A percentile compares a stretch with the other conserved stretches of the same genome.
Conservation (phyloP, 2,329 filamentous ascomycete genomes). For the Penicillium sp. region DNA sequence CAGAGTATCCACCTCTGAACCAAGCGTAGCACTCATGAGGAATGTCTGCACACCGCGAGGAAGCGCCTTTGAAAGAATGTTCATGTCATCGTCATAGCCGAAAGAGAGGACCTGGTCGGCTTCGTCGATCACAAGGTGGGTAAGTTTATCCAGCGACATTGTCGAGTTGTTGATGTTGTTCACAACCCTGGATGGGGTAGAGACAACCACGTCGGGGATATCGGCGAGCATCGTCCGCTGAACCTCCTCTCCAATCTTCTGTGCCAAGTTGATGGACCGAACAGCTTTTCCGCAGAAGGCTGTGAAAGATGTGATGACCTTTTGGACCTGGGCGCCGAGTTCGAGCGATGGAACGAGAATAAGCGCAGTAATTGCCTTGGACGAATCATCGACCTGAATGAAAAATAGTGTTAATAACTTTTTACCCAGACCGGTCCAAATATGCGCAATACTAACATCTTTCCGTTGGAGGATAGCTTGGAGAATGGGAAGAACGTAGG, state of each 20-base stretch:
- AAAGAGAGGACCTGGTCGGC: slow-evolving; percentile 92
- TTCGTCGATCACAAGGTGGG: slow-evolving; percentile 85
- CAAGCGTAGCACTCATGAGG: slow-evolving; percentile 90
- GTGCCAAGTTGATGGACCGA: slow-evolving; percentile 77
- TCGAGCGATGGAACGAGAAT: slow-evolving; percentile 93
- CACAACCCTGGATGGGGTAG: slow-evolving; percentile 81
- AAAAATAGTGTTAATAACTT: slow-evolving; percentile 7
- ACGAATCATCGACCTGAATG: slow-evolving; percentile 34
- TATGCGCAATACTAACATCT: slow-evolving; percentile 46
- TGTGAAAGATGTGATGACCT: slow-evolving; percentile 71
- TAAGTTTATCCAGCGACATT: slow-evolving; percentile 67
- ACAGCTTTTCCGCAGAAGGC: slow-evolving; percentile 83
- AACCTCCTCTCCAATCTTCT: slow-evolving; percentile 85
- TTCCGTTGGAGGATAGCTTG: slow-evolving; percentile 80
- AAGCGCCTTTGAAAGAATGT: slow-evolving; percentile 71
- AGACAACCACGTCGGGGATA: slow-evolving; percentile 82
- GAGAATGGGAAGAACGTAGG: slow-evolving; percentile 86
- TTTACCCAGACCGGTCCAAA: not conserved
- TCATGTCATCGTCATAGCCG: slow-evolving; percentile 86
- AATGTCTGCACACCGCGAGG: slow-evolving; percentile 86
- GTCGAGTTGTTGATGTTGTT: slow-evolving; percentile 71
- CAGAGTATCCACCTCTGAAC: slow-evolving; percentile 78
- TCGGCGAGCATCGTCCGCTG: slow-evolving; percentile 82
- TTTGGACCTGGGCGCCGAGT: slow-evolving; percentile 85
- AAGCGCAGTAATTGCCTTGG: slow-evolving; percentile 64